These are phyloP conservation scores for Populus hybrid DNA, from an alignment of 441 rosid genomes.

Conservation along the genomic window DNA sequence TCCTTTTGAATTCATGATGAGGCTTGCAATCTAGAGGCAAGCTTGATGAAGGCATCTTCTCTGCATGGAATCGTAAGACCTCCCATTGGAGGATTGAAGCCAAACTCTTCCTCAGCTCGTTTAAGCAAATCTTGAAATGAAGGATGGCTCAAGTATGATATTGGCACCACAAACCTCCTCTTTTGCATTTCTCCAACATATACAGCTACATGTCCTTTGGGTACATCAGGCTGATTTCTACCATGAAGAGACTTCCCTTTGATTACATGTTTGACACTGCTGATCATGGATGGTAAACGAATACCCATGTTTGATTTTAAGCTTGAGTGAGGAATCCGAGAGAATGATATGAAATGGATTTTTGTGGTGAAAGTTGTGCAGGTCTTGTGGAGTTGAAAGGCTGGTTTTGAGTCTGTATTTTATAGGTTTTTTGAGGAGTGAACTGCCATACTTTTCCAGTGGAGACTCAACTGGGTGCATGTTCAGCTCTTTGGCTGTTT, in stretches of 20 bases:
- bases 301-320: neutral
- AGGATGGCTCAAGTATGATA: constrained; percentile 72
- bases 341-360: neutral
- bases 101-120: constrained; percentile 86
- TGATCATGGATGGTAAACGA: neutral
- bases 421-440: neutral
- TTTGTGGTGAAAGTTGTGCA: neutral
- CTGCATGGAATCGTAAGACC: constrained; percentile 90
- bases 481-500: neutral
- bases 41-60: constrained; percentile 56
- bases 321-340: neutral
- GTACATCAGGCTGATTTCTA: constrained; percentile 37
- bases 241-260: neutral
- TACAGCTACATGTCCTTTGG: constrained; percentile 82
- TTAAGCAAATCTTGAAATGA: constrained; percentile 58
- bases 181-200: constrained; percentile 68
- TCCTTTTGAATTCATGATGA: neutral
- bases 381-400: neutral
- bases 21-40: constrained; percentile 30
- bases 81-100: constrained; percentile 79
- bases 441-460: constrained; percentile 4
- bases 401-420: neutral
- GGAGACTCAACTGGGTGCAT: neutral
- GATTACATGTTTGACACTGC: neutral
- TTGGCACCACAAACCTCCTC: constrained; percentile 74